A percentile compares a stretch with the other conserved stretches of the same genome.
Evolutionary conservation across 2,329 filamentous ascomycete genomes (phyloP).

Genomic region (Podosphaera leucotricha): DNA sequence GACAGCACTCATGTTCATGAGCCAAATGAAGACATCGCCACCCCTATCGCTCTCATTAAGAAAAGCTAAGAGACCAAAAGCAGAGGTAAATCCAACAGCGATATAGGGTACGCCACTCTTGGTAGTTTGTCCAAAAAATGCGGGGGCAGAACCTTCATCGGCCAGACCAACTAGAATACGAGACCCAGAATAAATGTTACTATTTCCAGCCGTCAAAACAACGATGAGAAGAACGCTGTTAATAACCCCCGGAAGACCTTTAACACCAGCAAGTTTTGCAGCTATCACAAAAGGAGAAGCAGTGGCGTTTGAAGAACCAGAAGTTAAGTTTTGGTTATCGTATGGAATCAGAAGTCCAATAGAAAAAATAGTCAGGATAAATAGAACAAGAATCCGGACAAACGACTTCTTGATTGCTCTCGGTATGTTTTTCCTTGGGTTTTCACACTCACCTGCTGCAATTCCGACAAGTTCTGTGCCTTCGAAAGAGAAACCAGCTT

Average conservation of each 20-base stretch:
- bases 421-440: slow-evolving; percentile 50
- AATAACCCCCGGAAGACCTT: slow-evolving; percentile 42
- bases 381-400: slow-evolving; percentile 49
- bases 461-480: slow-evolving; percentile 57
- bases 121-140: slow-evolving; percentile 34
- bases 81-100: slow-evolving; percentile 31
- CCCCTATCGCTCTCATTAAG: slow-evolving; percentile 38
- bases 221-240: slow-evolving; percentile 38
- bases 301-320: slow-evolving; percentile 28
- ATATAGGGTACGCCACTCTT: slow-evolving; percentile 35
- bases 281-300: slow-evolving; percentile 40
- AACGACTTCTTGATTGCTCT: slow-evolving; percentile 51
- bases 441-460: slow-evolving; percentile 52
- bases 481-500: slow-evolving; percentile 46
- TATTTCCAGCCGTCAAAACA: slow-evolving; percentile 56
- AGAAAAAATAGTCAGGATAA: slow-evolving; percentile 41
- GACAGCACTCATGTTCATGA: slow-evolving; percentile 45
- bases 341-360: slow-evolving; percentile 48
- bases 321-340: slow-evolving; percentile 28
- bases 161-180: slow-evolving; percentile 45
- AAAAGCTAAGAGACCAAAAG: slow-evolving; percentile 40
- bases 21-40: slow-evolving; percentile 43
- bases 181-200: slow-evolving; percentile 50
- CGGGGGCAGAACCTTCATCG: slow-evolving; percentile 37
- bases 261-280: slow-evolving; percentile 35